Evolutionary conservation across 2,329 filamentous ascomycete genomes (phyloP).

Genomic region (Hymenoscyphus fraxineus): DNA sequence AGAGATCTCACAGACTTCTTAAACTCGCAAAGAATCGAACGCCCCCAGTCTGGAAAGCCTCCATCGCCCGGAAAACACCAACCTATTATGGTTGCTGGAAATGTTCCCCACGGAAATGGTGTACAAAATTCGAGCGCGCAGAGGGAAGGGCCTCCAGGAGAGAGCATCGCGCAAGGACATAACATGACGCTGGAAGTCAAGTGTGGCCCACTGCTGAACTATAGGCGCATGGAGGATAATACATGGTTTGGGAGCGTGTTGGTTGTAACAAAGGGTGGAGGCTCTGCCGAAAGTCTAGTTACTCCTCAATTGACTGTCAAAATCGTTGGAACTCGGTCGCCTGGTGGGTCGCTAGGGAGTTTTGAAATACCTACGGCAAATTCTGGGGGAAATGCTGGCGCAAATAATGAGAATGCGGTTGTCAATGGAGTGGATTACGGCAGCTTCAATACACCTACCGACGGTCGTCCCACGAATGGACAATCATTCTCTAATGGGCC

Average conservation of each 20-base stretch:
- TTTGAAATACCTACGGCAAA: conserved; percentile 5
- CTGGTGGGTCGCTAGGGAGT: neutral
- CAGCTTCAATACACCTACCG: conserved; percentile 4
- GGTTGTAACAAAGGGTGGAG: conserved; percentile 73
- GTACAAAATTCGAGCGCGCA: conserved; percentile 11
- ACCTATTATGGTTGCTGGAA: conserved; percentile 43
- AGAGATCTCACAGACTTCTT: conserved; percentile 54
- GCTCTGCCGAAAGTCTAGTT: conserved; percentile 48
- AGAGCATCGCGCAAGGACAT: conserved; percentile 11
- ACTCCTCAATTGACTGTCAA: conserved; percentile 58
- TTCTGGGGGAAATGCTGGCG: conserved; percentile 10
- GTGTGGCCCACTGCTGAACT: conserved; percentile 74
- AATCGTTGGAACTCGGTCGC: conserved; percentile 21
- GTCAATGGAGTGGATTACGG: conserved; percentile 32
- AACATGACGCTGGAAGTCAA: conserved; percentile 52
- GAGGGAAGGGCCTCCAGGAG: conserved; percentile 9
- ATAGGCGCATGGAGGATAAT: conserved; percentile 65
- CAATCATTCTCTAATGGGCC: conserved; percentile 12
- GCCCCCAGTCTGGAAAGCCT: conserved; percentile 23
- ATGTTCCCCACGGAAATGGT: conserved; percentile 17
- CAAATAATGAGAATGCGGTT: conserved; percentile 27
- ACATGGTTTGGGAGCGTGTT: conserved; percentile 83
- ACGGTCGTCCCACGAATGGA: conserved; percentile 1
- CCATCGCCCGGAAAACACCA: conserved; percentile 37
- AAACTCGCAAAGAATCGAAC: conserved; percentile 48